Conservation (phyloP, 1,139 yeast species). For the Diutina sp. region DNA sequence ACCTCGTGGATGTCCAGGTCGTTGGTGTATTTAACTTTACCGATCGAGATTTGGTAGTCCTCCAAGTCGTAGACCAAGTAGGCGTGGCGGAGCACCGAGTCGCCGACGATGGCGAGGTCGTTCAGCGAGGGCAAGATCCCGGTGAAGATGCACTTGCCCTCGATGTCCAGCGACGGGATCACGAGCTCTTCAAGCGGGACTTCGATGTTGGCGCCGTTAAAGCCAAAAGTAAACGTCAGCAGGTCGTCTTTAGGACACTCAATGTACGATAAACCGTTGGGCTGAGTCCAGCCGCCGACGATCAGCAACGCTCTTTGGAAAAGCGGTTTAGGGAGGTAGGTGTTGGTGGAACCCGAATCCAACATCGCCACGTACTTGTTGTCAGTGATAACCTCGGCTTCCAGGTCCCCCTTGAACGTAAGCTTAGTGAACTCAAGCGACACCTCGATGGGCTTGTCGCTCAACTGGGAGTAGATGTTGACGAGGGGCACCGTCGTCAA, state of each 20-base stretch:
- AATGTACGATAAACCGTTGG: slow-evolving; percentile 13
- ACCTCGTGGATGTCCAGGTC: slow-evolving; percentile 5
- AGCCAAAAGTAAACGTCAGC: slow-evolving; percentile 11
- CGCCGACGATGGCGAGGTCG: slow-evolving; percentile 33
- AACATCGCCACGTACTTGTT: slow-evolving; percentile 9
- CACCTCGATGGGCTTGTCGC: slow-evolving; percentile 13
- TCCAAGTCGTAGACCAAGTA: slow-evolving; percentile 74
- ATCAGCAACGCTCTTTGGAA: slow-evolving; percentile 9
- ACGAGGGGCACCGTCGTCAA: slow-evolving; percentile 8
- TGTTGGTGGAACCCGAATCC: slow-evolving; percentile 31
- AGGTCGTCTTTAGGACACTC: slow-evolving; percentile 15
- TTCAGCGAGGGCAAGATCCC: neutral
- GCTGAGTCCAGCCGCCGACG: slow-evolving; percentile 8
- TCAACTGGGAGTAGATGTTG: slow-evolving; percentile 9
- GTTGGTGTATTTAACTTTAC: slow-evolving; percentile 38
- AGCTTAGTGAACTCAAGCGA: slow-evolving; percentile 7
- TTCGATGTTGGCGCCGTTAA: slow-evolving; percentile 12
- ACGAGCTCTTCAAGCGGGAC: slow-evolving; percentile 15
- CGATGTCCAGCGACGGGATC: neutral
- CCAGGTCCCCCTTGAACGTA: neutral
- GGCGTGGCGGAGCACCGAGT: slow-evolving; percentile 58
- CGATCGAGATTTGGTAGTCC: slow-evolving; percentile 49
- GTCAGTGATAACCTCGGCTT: neutral
- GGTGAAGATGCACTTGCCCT: neutral
- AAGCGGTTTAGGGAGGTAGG: slow-evolving; percentile 13